Evolutionary conservation across 2,329 filamentous ascomycete genomes (phyloP).

Genomic region (Chrysosporium keratinophilum): DNA sequence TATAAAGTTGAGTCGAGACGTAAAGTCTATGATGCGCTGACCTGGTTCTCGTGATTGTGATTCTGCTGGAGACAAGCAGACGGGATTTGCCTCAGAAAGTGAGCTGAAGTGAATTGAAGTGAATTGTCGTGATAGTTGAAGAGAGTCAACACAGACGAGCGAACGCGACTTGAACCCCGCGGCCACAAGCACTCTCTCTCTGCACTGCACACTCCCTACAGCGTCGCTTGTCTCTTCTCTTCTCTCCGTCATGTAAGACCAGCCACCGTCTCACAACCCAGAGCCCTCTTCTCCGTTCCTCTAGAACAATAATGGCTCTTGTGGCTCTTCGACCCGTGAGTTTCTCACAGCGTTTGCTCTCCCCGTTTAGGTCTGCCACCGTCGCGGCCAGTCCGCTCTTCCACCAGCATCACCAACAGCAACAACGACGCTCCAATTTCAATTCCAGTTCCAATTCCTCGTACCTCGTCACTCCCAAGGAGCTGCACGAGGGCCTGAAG

Average conservation of each 20-base stretch:
- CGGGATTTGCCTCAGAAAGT: no score
- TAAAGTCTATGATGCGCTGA: slow-evolving; percentile 2
- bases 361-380: slow-evolving; percentile 11
- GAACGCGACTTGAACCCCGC: not conserved
- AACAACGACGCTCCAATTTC: slow-evolving; percentile 35
- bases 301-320: slow-evolving; percentile 28
- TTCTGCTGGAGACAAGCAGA: no score
- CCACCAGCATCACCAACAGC: slow-evolving; percentile 11
- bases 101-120: no score
- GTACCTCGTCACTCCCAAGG: slow-evolving; percentile 75
- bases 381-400: slow-evolving; percentile 14
- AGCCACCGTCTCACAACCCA: not conserved
- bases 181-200: not conserved
- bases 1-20: not conserved
- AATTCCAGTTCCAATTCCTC: slow-evolving; percentile 51
- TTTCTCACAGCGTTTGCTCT: slow-evolving; percentile 15
- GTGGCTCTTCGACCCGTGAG: slow-evolving; percentile 23
- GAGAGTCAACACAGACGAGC: not conserved
- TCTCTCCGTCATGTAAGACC: slow-evolving; percentile 23
- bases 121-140: not conserved
- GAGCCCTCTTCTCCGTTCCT: not conserved
- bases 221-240: not conserved
- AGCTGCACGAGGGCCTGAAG: slow-evolving; percentile 70
- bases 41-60: not conserved
- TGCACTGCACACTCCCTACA: not conserved